phyloP scores from a whole-genome alignment of 768 basidiomycete species.

The Phanerodontia chrysosporium region DNA sequence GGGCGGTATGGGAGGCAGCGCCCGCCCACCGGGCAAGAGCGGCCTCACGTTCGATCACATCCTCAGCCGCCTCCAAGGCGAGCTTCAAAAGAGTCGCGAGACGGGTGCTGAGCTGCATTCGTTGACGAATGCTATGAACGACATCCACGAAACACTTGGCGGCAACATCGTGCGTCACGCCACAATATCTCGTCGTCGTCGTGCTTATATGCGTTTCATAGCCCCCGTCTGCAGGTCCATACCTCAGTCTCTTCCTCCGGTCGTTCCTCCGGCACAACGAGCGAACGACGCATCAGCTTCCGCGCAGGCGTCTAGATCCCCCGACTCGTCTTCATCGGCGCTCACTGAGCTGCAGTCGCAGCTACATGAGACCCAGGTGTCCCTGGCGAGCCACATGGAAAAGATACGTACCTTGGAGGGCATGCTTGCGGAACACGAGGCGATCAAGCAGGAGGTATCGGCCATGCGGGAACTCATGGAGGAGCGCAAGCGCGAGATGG shows the following conservation, averaged over 20 bases:
- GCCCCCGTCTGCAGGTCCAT: conserved; percentile 60
- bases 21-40: conserved; percentile 73
- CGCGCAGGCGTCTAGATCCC: conserved; percentile 19
- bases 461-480: conserved; percentile 71
- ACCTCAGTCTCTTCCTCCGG: conserved; percentile 65
- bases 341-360: conserved; percentile 74
- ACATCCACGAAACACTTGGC: conserved; percentile 89
- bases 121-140: conserved; percentile 73
- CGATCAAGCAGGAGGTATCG: conserved; percentile 73
- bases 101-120: conserved; percentile 83
- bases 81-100: conserved; percentile 94
- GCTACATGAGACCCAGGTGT: conserved; percentile 78
- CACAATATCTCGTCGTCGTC: neutral
- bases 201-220: conserved; percentile 21
- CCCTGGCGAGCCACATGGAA: conserved; percentile 73
- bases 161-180: conserved; percentile 57
- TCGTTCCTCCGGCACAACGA: conserved; percentile 29
- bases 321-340: conserved; percentile 26
- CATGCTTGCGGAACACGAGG: conserved; percentile 80
- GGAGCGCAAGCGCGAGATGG: conserved; percentile 51
- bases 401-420: conserved; percentile 81
- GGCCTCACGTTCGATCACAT: conserved; percentile 93
- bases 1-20: conserved; percentile 73
- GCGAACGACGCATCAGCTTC: conserved; percentile 1
- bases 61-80: conserved; percentile 80